phyloP scores from a whole-genome alignment of 495 filamentous ascomycete species.

The Viridothelium virens region DNA sequence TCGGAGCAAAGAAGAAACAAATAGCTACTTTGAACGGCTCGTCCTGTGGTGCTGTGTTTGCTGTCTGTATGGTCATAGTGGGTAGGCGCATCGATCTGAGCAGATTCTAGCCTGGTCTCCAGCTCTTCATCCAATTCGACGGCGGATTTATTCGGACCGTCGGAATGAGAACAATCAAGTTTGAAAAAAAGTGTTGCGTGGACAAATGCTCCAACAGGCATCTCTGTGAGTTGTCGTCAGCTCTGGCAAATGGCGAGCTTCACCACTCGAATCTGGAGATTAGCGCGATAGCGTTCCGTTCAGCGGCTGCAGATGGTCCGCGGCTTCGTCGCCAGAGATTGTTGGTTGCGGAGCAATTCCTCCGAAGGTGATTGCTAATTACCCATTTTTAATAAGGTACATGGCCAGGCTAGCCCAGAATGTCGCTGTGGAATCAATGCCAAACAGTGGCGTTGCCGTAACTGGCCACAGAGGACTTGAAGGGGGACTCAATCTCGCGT shows the following conservation, averaged over 20 bases:
- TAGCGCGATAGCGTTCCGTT: neutral
- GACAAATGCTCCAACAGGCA: neutral
- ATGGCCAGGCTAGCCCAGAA: neutral
- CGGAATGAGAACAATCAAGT: neutral
- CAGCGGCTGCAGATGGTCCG: neutral
- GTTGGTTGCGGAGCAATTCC: conserved; percentile 10
- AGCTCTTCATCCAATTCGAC: neutral
- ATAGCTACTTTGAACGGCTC: neutral
- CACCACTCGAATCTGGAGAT: neutral
- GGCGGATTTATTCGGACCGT: conserved; percentile 3
- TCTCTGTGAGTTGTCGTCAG: neutral
- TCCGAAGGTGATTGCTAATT: neutral
- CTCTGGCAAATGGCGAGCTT: neutral
- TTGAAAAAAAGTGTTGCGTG: neutral
- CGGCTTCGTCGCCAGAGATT: neutral
- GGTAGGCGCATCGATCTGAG: neutral
- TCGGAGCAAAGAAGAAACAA: neutral
- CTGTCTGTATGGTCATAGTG: neutral
- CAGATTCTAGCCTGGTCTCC: neutral
- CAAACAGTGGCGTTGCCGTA: conserved; percentile 4
- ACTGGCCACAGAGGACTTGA: neutral
- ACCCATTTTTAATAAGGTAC: neutral
- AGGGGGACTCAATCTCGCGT: conserved; percentile 1
- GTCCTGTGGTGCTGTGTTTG: neutral
- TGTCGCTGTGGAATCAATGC: conserved; percentile 9